Evolutionary conservation across 352 stramenopile genomes (phyloP).

Genomic region (Pythium aristosporum): DNA sequence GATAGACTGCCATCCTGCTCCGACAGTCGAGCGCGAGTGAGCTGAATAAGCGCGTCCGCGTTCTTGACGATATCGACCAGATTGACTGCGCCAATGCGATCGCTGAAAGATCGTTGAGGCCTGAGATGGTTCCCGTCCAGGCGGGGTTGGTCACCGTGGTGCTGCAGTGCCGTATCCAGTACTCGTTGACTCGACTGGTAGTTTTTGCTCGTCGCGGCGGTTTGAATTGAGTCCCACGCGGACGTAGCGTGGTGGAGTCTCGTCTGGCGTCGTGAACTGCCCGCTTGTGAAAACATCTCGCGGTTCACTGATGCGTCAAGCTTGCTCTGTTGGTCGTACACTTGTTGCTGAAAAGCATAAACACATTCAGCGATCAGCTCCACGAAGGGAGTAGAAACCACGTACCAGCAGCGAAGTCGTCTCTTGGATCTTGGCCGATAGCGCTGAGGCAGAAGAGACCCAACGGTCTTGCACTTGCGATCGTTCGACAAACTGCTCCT

Average conservation of each 20-base stretch:
- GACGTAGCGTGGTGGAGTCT: constrained; percentile 26
- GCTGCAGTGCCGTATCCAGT: constrained; percentile 33
- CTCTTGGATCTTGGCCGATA: constrained; percentile 43
- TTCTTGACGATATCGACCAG: constrained; percentile 37
- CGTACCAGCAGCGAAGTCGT: constrained; percentile 32
- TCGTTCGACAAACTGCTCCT: constrained; percentile 36
- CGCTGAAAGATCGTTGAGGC: constrained; percentile 20
- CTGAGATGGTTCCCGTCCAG: constrained; percentile 30
- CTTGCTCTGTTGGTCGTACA: constrained; percentile 43
- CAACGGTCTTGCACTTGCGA: constrained; percentile 46
- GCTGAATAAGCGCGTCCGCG: constrained; percentile 35
- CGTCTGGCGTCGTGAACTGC: constrained; percentile 25
- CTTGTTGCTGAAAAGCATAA: constrained; percentile 29
- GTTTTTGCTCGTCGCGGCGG: constrained; percentile 9
- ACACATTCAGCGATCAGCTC: background rate
- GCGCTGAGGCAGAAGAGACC: constrained; percentile 29
- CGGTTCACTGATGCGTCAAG: constrained; percentile 31
- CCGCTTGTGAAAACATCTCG: constrained; percentile 36
- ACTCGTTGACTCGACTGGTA: constrained; percentile 32
- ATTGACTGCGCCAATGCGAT: constrained; percentile 22
- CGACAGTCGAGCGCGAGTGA: constrained; percentile 27
- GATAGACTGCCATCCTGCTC: constrained; percentile 18
- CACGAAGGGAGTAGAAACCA: background rate
- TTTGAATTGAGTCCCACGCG: constrained; percentile 37
- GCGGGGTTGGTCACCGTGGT: constrained; percentile 37